Evolutionary conservation across 805 yeast genomes (phyloP).

Genomic region (Metschnikowia kunwiensis): DNA sequence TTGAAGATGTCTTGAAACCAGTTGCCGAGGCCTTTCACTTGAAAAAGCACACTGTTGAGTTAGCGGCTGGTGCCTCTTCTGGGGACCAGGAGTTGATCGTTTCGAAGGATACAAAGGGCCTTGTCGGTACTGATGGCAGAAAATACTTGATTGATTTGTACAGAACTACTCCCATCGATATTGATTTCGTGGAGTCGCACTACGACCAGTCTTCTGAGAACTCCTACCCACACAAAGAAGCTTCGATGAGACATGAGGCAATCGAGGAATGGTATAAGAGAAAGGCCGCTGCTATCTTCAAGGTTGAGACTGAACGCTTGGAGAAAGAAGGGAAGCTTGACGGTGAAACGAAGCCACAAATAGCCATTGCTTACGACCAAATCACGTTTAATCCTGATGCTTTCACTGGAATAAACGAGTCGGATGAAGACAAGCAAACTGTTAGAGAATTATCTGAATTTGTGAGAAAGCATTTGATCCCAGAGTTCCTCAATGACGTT

Average conservation of each 20-base stretch:
- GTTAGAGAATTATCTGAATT: conserved; percentile 70
- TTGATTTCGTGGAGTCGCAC: conserved; percentile 65
- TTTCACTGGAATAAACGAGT: conserved; percentile 43
- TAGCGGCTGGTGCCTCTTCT: conserved; percentile 40
- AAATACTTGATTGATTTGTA: conserved; percentile 80
- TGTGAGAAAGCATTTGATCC: conserved; percentile 56
- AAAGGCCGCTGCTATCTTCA: conserved; percentile 53
- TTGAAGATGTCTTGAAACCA: conserved; percentile 52
- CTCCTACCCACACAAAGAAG: conserved; percentile 81
- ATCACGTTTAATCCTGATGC: conserved; percentile 80
- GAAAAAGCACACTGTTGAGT: conserved; percentile 61
- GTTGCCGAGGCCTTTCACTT: conserved; percentile 76
- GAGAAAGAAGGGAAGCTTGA: conserved; percentile 35
- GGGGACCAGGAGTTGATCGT: conserved; percentile 50
- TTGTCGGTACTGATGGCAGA: conserved; percentile 81
- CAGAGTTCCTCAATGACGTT: conserved; percentile 57
- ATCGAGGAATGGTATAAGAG: conserved; percentile 86
- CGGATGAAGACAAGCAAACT: conserved; percentile 53
- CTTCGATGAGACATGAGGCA: conserved; percentile 81
- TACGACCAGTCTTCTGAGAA: conserved; percentile 35
- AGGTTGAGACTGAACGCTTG: conserved; percentile 46
- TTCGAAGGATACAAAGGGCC: conserved; percentile 80
- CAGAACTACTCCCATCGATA: conserved; percentile 81
- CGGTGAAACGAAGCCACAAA: conserved; percentile 44
- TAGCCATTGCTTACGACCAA: conserved; percentile 50